These are phyloP conservation scores for Cutaneotrichosporon sp. DNA, from an alignment of 1,284 basidiomycete species.

Conservation along the genomic window DNA sequence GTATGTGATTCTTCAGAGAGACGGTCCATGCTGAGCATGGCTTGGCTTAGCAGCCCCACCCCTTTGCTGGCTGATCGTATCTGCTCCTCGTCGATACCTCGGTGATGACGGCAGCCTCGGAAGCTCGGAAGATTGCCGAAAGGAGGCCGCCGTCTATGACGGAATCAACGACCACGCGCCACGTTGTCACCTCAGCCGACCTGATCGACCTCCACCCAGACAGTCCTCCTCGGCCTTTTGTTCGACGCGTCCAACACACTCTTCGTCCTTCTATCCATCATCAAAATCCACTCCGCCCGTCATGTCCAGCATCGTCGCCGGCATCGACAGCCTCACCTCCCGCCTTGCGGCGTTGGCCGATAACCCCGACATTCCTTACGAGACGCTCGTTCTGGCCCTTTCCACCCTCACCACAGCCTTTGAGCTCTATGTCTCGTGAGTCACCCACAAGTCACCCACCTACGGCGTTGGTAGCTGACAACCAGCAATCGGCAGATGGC, in stretches of 20 bases:
- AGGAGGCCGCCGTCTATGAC: no score
- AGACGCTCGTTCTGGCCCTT: slow-evolving; percentile 23
- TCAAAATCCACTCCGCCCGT: no score
- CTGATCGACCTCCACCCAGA: neutral
- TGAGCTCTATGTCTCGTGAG: slow-evolving; percentile 38
- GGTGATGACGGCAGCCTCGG: no score
- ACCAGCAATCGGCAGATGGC: slow-evolving; percentile 65
- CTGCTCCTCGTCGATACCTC: neutral
- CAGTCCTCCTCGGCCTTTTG: neutral
- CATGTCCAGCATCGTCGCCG: slow-evolving; percentile 17
- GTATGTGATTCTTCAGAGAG: neutral
- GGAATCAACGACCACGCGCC: neutral
- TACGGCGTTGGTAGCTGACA: neutral
- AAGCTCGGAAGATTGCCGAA: no score
- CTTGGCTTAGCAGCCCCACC: no score
- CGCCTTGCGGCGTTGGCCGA: slow-evolving; percentile 31
- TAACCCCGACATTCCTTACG: slow-evolving; percentile 34
- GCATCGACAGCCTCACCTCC: slow-evolving; percentile 26
- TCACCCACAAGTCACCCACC: neutral
- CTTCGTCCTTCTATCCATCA: neutral
- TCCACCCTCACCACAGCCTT: slow-evolving; percentile 34
- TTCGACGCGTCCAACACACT: neutral
- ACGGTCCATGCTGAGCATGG: no score
- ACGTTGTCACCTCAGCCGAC: neutral
- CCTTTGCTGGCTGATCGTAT: no score